Evolutionary conservation across 495 filamentous ascomycete species (phyloP), one percentile per base, ranked within the genome.

Genomic region (Pseudevernia furfuracea): DNA sequence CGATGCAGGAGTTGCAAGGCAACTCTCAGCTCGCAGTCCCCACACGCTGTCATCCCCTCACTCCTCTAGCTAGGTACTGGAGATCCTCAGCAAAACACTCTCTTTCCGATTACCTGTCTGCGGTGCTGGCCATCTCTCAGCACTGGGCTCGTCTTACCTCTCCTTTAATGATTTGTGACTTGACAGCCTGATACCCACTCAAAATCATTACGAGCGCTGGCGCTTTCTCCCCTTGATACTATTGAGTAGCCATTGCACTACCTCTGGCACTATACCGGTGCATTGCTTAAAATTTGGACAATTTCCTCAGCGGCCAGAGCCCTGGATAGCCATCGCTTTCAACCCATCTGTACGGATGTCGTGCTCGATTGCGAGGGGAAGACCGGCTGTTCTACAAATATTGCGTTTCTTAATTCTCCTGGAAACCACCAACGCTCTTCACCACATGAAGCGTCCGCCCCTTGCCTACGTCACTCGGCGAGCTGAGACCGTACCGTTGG

Each of bases 401-500:
- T 36, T 67, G 25, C 5, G 64, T 19, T 38, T 65, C 3, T 37
- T 69, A 11, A 46, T 32, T 37, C 23, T 62, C 32, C 34, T 60
- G 23, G 32, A 37, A 21, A 36, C 37, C 21, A 61, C 53, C 19
- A 36, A 36, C 38, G 71, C 62, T n/a, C 38, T 72, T 14, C 72
- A 74, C 39, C 72, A 74, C 60, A 73, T 74, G 72, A 69, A 66
- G 9, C 63, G 63, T 17, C 37, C 58, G 6, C 72, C 72, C n/a
- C 48, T 67, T 17, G 62, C 62, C 19, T 68, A 68, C 25, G 66
- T 69, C 34, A 53, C 41, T 39, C 62, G 60, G 39, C 62, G 68
- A 21, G 65, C 60, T n/a, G 66, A 66, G 19, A 60, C 63, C 23
- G 61, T 63, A 12, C 80, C 80, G 34, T 68, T 87, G 46, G 73